phyloP scores from a whole-genome alignment of 208 protist genomes.

The Blastocrithidia nonstop region DNA sequence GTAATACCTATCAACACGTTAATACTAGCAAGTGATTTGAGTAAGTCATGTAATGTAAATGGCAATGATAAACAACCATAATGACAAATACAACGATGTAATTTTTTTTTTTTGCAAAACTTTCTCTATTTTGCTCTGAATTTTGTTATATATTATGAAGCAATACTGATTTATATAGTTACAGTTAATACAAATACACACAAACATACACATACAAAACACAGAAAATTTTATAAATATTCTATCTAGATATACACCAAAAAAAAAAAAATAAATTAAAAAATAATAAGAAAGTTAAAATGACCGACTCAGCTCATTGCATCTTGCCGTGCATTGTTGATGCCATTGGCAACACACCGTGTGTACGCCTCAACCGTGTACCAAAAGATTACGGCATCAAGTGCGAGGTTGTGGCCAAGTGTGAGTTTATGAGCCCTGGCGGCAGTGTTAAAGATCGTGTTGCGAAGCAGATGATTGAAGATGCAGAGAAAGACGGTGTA shows the following conservation, averaged over 20 bases:
- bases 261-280: neutral
- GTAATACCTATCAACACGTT: no score
- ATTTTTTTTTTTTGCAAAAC: no score
- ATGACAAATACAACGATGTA: no score
- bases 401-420: conserved; percentile 87
- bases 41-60: no score
- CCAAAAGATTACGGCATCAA: conserved; percentile 49
- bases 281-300: conserved; percentile 3
- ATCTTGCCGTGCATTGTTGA: conserved; percentile 53
- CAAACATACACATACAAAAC: neutral
- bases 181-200: neutral
- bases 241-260: neutral
- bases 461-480: conserved; percentile 90
- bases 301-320: neutral
- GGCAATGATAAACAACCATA: no score
- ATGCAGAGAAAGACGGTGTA: conserved; percentile 83
- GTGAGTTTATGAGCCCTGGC: conserved; percentile 85
- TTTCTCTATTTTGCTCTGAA: no score
- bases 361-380: conserved; percentile 74
- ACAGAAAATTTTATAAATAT: neutral
- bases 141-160: no score
- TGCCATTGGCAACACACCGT: conserved; percentile 74
- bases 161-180: neutral
- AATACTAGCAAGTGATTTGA: no score
- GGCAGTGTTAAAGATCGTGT: conserved; percentile 98